phyloP scores from a whole-genome alignment of 371 early-diverging fungal genomes.

The Actinomucor elegans region DNA sequence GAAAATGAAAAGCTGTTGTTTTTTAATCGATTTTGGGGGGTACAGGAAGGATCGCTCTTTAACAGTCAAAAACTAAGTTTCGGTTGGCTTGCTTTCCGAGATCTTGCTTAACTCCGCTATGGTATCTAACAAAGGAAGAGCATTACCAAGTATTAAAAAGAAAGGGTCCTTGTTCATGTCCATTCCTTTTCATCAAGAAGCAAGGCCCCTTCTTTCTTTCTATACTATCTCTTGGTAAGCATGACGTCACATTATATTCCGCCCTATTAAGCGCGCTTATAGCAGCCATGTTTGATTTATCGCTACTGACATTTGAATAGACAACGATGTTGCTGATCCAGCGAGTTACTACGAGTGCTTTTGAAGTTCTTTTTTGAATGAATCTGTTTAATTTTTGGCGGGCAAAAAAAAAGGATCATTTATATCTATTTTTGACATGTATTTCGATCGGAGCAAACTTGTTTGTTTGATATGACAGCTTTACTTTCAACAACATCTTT shows the following conservation, averaged over 20 bases:
- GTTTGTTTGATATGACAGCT: too few species aligned
- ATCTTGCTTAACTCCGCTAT: not conserved
- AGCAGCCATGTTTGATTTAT: too few species aligned
- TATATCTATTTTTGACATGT: not conserved
- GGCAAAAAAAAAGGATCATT: not conserved
- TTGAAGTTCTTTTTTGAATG: too few species aligned
- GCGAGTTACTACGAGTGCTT: too few species aligned
- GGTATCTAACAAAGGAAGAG: not conserved
- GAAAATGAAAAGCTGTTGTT: constrained; percentile 3
- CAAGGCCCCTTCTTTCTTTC: not conserved
- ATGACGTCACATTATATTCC: too few species aligned
- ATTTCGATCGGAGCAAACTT: not conserved
- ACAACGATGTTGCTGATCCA: not conserved
- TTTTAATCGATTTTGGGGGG: constrained; percentile 5
- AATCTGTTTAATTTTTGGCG: not conserved
- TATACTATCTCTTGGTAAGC: not conserved
- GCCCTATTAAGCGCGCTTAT: not conserved
- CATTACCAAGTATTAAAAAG: not conserved
- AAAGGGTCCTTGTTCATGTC: not conserved
- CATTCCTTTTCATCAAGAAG: not conserved
- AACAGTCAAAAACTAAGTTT: constrained; percentile 25
- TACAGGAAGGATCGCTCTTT: constrained; percentile 2
- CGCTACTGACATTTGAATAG: too few species aligned
- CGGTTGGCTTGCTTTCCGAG: constrained; percentile 14
- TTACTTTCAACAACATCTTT: not conserved